Evolutionary conservation across 371 early-diverging fungal genomes (phyloP).

Genomic region (Mucor indicus): DNA sequence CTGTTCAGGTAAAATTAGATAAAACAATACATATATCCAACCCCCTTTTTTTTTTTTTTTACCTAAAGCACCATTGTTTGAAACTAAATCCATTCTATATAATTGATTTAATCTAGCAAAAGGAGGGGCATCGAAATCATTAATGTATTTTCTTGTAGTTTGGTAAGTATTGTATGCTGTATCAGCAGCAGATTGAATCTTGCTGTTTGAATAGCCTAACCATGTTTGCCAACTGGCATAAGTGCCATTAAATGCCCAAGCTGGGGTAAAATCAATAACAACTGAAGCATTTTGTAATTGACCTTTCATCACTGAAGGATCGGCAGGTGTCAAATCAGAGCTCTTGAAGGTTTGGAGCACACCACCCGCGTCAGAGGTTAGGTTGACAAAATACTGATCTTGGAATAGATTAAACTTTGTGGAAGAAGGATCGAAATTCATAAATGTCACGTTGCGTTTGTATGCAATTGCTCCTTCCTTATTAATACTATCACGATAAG

Average conservation of each 20-base stretch:
- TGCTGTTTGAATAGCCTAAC: conserved; percentile 13
- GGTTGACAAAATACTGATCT: conserved; percentile 23
- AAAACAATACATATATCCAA: not conserved
- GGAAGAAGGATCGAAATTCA: conserved; percentile 22
- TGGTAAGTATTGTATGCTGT: conserved; percentile 5
- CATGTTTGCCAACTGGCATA: conserved; percentile 18
- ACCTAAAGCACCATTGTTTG: conserved; percentile 23
- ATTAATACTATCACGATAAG: conserved; percentile 17
- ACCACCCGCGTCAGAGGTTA: conserved; percentile 28
- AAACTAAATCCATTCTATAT: conserved; percentile 25
- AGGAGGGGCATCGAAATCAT: conserved; percentile 25
- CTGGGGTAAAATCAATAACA: conserved; percentile 27
- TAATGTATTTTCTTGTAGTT: conserved; percentile 15
- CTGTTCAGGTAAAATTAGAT: conserved; percentile 1
- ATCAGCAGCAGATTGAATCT: conserved; percentile 6
- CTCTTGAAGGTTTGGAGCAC: conserved; percentile 12
- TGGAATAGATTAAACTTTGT: conserved; percentile 20
- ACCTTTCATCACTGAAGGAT: conserved; percentile 20
- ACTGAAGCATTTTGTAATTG: conserved; percentile 26
- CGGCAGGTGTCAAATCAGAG: conserved; percentile 13
- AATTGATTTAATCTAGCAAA: conserved; percentile 25
- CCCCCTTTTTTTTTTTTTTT: not conserved
- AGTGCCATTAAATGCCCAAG: conserved; percentile 6
- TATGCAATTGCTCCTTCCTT: conserved; percentile 10
- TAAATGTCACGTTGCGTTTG: conserved; percentile 26